Conservation (phyloP, 1,284 basidiomycete genomes). For the Leccinum fuscescens region DNA sequence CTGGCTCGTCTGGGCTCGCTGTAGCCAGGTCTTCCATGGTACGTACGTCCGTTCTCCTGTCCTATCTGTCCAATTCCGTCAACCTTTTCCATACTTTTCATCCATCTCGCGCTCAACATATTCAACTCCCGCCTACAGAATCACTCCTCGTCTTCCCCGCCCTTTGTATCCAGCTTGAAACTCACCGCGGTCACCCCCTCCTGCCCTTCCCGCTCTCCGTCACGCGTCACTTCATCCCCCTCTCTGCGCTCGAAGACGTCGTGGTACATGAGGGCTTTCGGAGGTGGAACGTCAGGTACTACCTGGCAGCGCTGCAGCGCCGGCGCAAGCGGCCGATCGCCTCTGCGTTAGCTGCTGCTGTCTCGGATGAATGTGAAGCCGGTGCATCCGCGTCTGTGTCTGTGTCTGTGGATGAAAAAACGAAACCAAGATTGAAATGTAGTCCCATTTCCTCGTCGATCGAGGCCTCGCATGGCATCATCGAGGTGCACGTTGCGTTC, state of each 20-base stretch:
- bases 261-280: background rate
- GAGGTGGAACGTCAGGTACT: background rate
- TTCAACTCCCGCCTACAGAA: conserved; percentile 43
- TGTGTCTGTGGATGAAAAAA: background rate
- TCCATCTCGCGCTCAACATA: background rate
- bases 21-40: conserved; percentile 56
- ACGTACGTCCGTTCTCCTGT: conserved; percentile 28
- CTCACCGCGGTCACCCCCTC: background rate
- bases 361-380: background rate
- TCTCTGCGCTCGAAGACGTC: background rate
- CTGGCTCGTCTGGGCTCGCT: conserved; percentile 36
- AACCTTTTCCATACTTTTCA: background rate
- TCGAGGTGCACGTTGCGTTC: background rate
- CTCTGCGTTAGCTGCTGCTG: background rate
- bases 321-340: background rate
- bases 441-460: background rate
- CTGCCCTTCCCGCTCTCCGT: background rate
- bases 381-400: background rate
- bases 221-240: background rate
- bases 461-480: background rate
- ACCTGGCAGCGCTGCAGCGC: background rate
- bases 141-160: conserved; percentile 63
- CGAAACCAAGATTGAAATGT: background rate
- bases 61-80: background rate
- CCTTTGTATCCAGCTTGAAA: conserved; percentile 28